phyloP scores from a whole-genome alignment of 2,329 filamentous ascomycete species.

The Tolypocladium inflatum region DNA sequence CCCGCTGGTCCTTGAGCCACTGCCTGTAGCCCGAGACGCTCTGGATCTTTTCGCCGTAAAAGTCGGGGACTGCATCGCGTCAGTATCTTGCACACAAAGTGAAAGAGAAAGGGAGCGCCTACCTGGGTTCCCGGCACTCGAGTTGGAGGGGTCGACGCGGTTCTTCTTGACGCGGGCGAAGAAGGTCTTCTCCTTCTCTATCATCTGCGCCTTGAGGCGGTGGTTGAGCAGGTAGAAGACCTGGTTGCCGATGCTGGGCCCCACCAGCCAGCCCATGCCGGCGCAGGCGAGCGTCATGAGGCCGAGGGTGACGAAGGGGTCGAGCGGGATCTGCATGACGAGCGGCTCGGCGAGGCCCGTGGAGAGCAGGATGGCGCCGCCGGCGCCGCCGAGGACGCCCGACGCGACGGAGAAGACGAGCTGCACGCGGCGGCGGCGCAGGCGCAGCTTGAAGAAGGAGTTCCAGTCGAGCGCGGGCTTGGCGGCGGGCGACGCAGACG shows the following conservation, averaged over 20 bases:
- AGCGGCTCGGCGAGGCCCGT: conserved; percentile 63
- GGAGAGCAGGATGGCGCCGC: conserved; percentile 57
- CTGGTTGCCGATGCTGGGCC: conserved; percentile 71
- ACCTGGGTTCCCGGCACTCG: conserved; percentile 80
- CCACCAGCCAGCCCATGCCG: conserved; percentile 79
- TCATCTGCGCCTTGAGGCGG: conserved; percentile 62
- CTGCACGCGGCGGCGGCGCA: conserved; percentile 75
- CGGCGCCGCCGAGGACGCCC: conserved; percentile 51
- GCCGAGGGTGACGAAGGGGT: conserved; percentile 79
- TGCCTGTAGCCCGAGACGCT: conserved; percentile 84
- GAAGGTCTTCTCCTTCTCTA: conserved; percentile 87
- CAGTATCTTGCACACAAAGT: conserved; percentile 4
- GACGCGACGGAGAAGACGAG: conserved; percentile 64
- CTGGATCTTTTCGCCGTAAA: conserved; percentile 97
- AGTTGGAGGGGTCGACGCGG: conserved; percentile 82
- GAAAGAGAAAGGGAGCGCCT: conserved; percentile 11
- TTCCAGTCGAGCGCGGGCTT: conserved; percentile 62
- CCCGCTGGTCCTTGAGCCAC: conserved; percentile 96
- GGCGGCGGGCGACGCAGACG: neutral
- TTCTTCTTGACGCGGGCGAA: conserved; percentile 85
- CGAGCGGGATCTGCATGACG: conserved; percentile 65
- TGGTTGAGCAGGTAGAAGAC: conserved; percentile 72
- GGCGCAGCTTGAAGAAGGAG: conserved; percentile 83
- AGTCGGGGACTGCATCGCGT: conserved; percentile 65
- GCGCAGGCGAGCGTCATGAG: conserved; percentile 68